Base-by-base conservation (phyloP, 2,329 filamentous ascomycete species). In the Pestalotiopsis sp. region DNA sequence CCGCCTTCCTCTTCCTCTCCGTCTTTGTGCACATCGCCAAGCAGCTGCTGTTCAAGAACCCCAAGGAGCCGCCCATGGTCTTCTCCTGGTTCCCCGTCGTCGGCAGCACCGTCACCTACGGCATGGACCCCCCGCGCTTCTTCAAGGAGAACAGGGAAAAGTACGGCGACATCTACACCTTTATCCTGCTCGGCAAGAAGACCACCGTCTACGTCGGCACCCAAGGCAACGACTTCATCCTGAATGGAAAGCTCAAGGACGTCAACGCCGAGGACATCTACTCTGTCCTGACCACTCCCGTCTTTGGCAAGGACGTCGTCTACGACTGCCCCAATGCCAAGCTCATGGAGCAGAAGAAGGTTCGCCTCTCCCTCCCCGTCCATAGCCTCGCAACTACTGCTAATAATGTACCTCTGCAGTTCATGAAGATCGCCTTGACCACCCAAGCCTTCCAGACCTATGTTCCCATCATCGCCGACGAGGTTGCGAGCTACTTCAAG, bases 271-370 rank as follows among this genome's bases (percentile, higher is more conserved):
- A 97, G 81, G 94, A 97, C 75, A 92, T 97, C 71, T 97, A 97
- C 81, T 91, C 88, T 66, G 91, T 92, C 67, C 85, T 97, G 69
- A 90, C 88, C 6, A 89, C 87, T 24, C 88, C 88, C 26, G 88
- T 90, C 61, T 97, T 97, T 77, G 94, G 94, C 72, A 90, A 89
- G 74, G 91, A 94, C 81, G 94, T 97, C 30, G 92, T 97, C 66
- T 97, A 97, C 78, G 94, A 97, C 78, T 96, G 93, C 81, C 93
- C 93, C 56, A 97, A 97, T 78, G 86, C 93, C 68, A 97, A 97
- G 82, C 87, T 97, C 76, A 97, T 97, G 94, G 94, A 97, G 83
- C 94, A 97, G 85, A 97, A 97, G 85, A 96, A 95, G 89, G 92
- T 94, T 78, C 70, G 81, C 20, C 38, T 13, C 67, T 56, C 7